Percentiles rank a stretch among this genome's conserved stretches.
Evolutionary conservation across 192 early-diverging fungal genomes (phyloP).

Genomic region (Bifiguratus adelaidae): DNA sequence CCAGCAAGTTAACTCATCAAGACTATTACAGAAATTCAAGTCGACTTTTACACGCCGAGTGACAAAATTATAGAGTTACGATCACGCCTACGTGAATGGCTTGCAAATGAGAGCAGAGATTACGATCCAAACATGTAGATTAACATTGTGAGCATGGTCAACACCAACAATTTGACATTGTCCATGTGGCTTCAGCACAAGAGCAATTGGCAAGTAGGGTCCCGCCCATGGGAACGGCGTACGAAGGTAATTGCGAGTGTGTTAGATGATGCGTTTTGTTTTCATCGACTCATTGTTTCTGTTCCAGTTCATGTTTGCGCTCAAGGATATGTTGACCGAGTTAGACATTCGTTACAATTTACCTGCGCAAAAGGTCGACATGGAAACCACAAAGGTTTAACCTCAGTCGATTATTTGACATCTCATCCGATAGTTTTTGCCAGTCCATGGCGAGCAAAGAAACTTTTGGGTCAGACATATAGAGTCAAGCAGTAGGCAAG

Average conservation of each 20-base stretch:
- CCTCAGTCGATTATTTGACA: too few species aligned
- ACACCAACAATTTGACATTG: constrained; percentile 49
- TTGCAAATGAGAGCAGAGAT: constrained; percentile 48
- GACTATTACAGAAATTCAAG: too few species aligned
- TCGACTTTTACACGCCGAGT: constrained; percentile 61
- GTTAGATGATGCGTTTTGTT: too few species aligned
- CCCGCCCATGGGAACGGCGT: constrained; percentile 41
- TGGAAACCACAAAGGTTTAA: too few species aligned
- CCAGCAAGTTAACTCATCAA: too few species aligned
- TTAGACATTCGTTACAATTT: constrained; percentile 42
- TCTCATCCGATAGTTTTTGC: too few species aligned
- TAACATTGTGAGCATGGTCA: constrained; percentile 46
- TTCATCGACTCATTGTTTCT: too few species aligned
- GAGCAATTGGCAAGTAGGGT: constrained; percentile 71
- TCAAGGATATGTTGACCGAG: constrained; percentile 49
- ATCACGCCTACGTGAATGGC: constrained; percentile 46
- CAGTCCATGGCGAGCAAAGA: too few species aligned
- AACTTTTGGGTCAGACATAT: too few species aligned
- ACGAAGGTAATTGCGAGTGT: too few species aligned
- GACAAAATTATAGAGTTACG: constrained; percentile 47
- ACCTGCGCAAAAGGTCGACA: constrained; percentile 17
- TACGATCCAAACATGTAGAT: constrained; percentile 46
- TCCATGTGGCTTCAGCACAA: constrained; percentile 65
- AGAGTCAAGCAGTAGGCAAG: too few species aligned
- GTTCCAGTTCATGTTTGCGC: constrained; percentile 49